Evolutionary conservation across 192 early-diverging fungal genomes (phyloP).

Genomic region (Backusella tuberculispora): DNA sequence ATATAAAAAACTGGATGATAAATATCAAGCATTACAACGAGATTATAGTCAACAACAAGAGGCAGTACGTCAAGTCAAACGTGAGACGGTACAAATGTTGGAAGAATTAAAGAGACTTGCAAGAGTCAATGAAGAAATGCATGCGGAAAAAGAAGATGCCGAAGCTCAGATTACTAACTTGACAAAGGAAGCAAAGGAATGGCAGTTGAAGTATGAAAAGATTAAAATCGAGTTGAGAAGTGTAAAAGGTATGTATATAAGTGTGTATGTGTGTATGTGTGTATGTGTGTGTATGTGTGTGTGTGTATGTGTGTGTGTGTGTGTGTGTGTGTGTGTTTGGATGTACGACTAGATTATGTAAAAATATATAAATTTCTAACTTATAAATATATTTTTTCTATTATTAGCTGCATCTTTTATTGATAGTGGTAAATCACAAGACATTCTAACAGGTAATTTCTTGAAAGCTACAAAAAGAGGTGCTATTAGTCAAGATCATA

Average conservation of each 20-base stretch:
- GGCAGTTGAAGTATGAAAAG: slow-evolving; percentile 57
- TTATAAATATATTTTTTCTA: neutral
- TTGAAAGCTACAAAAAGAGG: slow-evolving; percentile 55
- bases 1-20: slow-evolving; percentile 30
- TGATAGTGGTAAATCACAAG: slow-evolving; percentile 8
- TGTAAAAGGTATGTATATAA: slow-evolving; percentile 50
- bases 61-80: slow-evolving; percentile 70
- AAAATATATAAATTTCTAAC: neutral
- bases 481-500: slow-evolving; percentile 66
- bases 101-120: slow-evolving; percentile 69
- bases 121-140: slow-evolving; percentile 63
- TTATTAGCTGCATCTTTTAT: slow-evolving; percentile 8
- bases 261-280: too few species aligned
- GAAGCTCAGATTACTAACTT: slow-evolving; percentile 52
- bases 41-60: slow-evolving; percentile 75
- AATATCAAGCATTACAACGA: slow-evolving; percentile 65
- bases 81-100: slow-evolving; percentile 71
- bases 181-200: slow-evolving; percentile 45
- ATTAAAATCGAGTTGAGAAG: slow-evolving; percentile 53
- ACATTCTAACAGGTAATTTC: slow-evolving; percentile 37
- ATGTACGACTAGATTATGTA: neutral
- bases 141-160: slow-evolving; percentile 51
- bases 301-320: too few species aligned
- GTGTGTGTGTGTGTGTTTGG: too few species aligned
- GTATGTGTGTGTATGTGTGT: too few species aligned